A percentile compares a stretch with the other conserved stretches of the same genome.
These are phyloP conservation scores for Colletotrichum horii DNA, from an alignment of 2,329 filamentous ascomycete species.

Conservation along the genomic window DNA sequence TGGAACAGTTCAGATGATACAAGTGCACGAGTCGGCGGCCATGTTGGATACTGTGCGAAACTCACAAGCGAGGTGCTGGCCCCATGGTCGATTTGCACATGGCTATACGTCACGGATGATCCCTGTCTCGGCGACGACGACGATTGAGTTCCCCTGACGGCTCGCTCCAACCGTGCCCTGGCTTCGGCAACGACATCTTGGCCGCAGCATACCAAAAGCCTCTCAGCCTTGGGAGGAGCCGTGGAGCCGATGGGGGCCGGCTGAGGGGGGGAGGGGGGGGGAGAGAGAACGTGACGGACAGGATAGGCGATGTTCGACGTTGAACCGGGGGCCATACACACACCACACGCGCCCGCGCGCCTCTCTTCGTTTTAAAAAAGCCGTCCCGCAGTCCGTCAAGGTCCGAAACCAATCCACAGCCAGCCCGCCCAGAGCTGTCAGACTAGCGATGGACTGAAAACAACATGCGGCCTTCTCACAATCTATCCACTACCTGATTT, in stretches of 20 bases:
- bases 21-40: neutral
- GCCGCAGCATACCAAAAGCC: neutral
- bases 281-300: neutral
- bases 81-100: neutral
- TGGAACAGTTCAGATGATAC: conserved; percentile 7
- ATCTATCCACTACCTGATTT: neutral
- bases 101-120: neutral
- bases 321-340: neutral
- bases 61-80: neutral
- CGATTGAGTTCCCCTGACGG: neutral
- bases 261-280: neutral
- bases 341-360: neutral
- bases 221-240: neutral
- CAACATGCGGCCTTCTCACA: neutral
- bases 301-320: neutral
- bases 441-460: neutral
- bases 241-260: neutral
- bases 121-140: neutral
- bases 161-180: neutral
- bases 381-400: neutral
- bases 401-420: neutral
- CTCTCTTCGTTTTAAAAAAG: neutral
- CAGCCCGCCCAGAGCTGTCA: neutral
- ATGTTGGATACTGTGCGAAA: neutral
- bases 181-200: neutral